Evolutionary conservation across 805 yeast genomes (phyloP).

Genomic region (Kurtzmaniella cleridarum): DNA sequence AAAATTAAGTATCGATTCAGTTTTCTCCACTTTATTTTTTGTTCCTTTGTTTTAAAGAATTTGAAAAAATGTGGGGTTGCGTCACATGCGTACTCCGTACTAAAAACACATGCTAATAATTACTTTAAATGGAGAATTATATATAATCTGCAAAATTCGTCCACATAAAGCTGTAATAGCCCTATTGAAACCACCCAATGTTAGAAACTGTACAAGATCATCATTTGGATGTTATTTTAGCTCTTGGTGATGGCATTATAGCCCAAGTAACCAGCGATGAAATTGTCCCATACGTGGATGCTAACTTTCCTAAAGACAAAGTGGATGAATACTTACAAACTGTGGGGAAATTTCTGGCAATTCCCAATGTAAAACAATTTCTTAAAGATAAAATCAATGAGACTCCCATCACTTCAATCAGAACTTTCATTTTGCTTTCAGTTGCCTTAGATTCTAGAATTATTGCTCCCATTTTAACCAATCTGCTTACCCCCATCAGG

Average conservation of each 20-base stretch:
- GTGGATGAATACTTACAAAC: conserved; percentile 24
- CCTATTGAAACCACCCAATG: neutral
- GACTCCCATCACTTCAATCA: conserved; percentile 12
- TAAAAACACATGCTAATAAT: too few relatives aligned
- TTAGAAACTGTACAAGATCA: conserved; percentile 9
- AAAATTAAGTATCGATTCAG: too few relatives aligned
- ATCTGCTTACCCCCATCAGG: conserved; percentile 25
- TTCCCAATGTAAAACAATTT: conserved; percentile 20
- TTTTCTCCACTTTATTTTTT: too few relatives aligned
- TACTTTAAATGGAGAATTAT: too few relatives aligned
- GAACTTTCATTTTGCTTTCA: conserved; percentile 19
- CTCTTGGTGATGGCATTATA: conserved; percentile 30
- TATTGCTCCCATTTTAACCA: conserved; percentile 27
- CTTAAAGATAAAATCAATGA: conserved; percentile 10
- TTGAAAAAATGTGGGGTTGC: too few relatives aligned
- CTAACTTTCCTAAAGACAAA: conserved; percentile 21
- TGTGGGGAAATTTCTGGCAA: conserved; percentile 22
- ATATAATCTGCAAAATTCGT: too few relatives aligned
- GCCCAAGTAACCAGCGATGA: conserved; percentile 25
- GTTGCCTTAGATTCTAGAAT: conserved; percentile 24
- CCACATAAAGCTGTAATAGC: too few relatives aligned
- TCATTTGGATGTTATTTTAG: conserved; percentile 22
- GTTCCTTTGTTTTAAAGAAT: too few relatives aligned
- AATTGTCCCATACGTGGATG: conserved; percentile 19
- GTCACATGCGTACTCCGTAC: too few relatives aligned